Base-by-base conservation (phyloP, 192 early-diverging fungal genomes). In the Coemansia sp. region DNA sequence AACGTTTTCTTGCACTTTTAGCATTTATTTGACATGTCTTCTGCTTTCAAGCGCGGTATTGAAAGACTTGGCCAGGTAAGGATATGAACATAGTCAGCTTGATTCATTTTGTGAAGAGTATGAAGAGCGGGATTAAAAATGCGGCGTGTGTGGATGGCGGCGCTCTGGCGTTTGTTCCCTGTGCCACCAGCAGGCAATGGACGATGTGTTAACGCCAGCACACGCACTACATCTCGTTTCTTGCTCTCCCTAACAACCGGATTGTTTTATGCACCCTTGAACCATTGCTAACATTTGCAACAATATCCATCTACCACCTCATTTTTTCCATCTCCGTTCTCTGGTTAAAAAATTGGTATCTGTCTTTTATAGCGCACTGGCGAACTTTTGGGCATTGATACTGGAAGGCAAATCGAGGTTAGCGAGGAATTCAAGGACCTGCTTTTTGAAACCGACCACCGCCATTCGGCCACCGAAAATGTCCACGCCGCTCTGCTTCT, bases 351-450 rank as follows among this genome's bases (percentile, higher is more conserved):
- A 14, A 14, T 17, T 48, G 20, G 19, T 25, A 49, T 3, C 5
- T 6, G 7, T 11, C 14, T 49, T 6, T 22, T 62, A 39, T 76
- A 76, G 74, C 68, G 89, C 80, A 90, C 90, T n/a, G 91, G 90
- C 67, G 94, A 96, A 71, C 87, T 89, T 57, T 76, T 95, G 46
- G 93, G 94, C 19, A 79, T 69, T 42, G 72, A 71, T 56, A 69
- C 79, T 60, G 74, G 84, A 20, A 85, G 86, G 62, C 86, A 81
- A 62, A 90, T 92, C 19, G 88, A 90, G 59, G 89, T 89, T 37
- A 86, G 86, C 64, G 94, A 94, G 19, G 94, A 97, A 56, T 94
- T 95, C 77, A 89, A 89, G 64, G 76, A 87, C 11, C 79, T 96
- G 50, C 86, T 93, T 74, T 66, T 83, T 13, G 90, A 93, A 46